These are phyloP conservation scores for Citeromyces matritensis DNA, from an alignment of 805 yeast genomes.

Conservation along the genomic window DNA sequence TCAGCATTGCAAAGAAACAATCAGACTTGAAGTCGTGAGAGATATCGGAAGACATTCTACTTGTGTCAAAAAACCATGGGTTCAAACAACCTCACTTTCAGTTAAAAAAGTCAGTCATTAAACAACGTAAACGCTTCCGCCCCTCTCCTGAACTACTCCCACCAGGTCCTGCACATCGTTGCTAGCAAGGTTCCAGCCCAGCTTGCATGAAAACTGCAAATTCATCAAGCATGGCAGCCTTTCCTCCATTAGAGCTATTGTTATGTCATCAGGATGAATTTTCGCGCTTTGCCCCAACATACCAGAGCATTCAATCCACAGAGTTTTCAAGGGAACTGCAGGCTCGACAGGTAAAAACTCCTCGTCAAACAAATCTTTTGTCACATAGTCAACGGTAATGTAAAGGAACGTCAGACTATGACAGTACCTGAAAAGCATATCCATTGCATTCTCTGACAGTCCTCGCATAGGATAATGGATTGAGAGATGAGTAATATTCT, in stretches of 20 bases:
- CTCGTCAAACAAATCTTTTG: conserved; percentile 34
- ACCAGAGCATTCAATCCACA: conserved; percentile 76
- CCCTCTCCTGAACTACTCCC: conserved; percentile 55
- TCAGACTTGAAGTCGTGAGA: no score
- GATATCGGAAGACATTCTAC: no score
- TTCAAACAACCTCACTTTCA: no score
- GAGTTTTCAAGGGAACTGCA: conserved; percentile 32
- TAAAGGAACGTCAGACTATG: conserved; percentile 53
- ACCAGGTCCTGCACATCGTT: conserved; percentile 51
- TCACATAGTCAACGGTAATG: conserved; percentile 67
- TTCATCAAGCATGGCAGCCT: conserved; percentile 54
- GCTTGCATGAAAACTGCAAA: conserved; percentile 52
- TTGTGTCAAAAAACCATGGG: no score
- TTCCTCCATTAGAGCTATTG: conserved; percentile 69
- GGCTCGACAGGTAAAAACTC: conserved; percentile 21
- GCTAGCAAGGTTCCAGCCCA: conserved; percentile 74
- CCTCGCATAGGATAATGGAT: conserved; percentile 86
- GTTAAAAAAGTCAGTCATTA: no score
- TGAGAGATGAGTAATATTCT: conserved; percentile 41
- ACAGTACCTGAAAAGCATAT: conserved; percentile 59
- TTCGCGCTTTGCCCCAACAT: conserved; percentile 72
- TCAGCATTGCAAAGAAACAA: no score
- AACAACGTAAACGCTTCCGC: conserved; percentile 53
- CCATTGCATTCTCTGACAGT: conserved; percentile 53
- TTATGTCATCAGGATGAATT: conserved; percentile 78